A percentile compares a stretch with the other conserved stretches of the same genome.
Conservation (phyloP, 371 early-diverging fungal genomes). For the Umbelopsis sp. region DNA sequence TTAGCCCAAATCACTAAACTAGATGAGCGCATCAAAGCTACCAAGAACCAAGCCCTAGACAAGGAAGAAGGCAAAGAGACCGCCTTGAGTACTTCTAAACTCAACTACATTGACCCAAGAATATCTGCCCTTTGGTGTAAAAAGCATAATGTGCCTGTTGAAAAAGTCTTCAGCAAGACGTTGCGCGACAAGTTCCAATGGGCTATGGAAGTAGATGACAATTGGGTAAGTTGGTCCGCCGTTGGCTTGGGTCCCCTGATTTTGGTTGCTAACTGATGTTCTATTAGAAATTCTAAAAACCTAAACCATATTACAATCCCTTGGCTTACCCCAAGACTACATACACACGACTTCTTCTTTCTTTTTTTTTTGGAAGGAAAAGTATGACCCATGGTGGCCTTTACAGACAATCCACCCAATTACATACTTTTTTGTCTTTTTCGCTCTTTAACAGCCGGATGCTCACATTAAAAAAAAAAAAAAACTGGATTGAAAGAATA, state of each 20-base stretch:
- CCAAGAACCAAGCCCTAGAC: constrained; percentile 72
- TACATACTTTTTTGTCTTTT: background rate
- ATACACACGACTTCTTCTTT: background rate
- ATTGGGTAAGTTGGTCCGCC: constrained; percentile 58
- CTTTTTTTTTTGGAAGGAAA: too few relatives aligned
- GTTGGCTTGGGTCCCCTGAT: background rate
- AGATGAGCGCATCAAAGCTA: constrained; percentile 67
- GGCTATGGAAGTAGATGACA: constrained; percentile 80
- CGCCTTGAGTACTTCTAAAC: constrained; percentile 96
- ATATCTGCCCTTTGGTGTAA: constrained; percentile 95
- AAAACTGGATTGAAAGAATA: too few relatives aligned
- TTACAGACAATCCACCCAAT: background rate
- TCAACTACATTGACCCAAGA: constrained; percentile 98
- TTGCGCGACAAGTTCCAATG: constrained; percentile 95
- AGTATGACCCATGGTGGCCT: too few relatives aligned
- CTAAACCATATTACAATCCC: background rate
- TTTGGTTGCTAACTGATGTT: background rate
- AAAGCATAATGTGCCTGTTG: constrained; percentile 84
- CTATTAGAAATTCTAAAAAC: constrained; percentile 7
- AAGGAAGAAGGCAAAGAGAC: constrained; percentile 97
- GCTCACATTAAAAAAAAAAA: too few relatives aligned
- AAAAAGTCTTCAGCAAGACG: constrained; percentile 91
- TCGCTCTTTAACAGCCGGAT: too few relatives aligned
- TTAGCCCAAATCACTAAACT: constrained; percentile 67
- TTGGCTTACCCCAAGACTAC: background rate